phyloP scores from a whole-genome alignment of 768 basidiomycete genomes.

The Rhodotorula graminis region DNA sequence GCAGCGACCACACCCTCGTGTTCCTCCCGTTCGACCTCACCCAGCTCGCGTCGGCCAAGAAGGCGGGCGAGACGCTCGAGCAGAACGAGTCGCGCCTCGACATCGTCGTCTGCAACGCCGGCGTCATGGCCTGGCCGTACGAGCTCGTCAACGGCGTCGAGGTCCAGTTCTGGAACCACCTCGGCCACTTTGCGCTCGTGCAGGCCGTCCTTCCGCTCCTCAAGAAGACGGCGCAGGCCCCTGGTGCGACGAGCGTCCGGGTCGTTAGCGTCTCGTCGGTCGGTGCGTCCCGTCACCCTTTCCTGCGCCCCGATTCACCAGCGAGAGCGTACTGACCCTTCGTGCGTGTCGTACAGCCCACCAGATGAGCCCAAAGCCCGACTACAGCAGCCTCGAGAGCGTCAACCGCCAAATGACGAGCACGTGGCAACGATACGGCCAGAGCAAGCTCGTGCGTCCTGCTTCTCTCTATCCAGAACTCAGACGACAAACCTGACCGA shows the following conservation, averaged over 20 bases:
- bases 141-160: conserved; percentile 34
- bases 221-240: conserved; percentile 33
- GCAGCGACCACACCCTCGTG: conserved; percentile 9
- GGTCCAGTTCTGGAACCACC: conserved; percentile 40
- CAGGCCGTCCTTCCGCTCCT: conserved; percentile 34
- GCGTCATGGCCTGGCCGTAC: conserved; percentile 40
- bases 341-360: neutral
- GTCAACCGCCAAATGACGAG: conserved; percentile 9
- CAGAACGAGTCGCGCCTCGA: conserved; percentile 33
- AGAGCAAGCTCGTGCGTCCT: conserved; percentile 1
- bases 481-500: neutral
- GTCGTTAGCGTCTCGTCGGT: conserved; percentile 29
- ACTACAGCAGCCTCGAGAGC: conserved; percentile 18
- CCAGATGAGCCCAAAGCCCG: conserved; percentile 5
- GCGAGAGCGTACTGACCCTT: too few species aligned
- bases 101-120: conserved; percentile 28
- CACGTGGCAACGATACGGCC: conserved; percentile 29
- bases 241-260: conserved; percentile 14
- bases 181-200: conserved; percentile 41
- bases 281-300: too few species aligned
- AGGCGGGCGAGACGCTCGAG: conserved; percentile 29
- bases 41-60: conserved; percentile 24
- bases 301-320: too few species aligned
- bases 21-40: conserved; percentile 38
- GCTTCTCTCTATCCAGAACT: neutral